phyloP scores from a whole-genome alignment of 306 rosid species.

The Medicago lupulina region DNA sequence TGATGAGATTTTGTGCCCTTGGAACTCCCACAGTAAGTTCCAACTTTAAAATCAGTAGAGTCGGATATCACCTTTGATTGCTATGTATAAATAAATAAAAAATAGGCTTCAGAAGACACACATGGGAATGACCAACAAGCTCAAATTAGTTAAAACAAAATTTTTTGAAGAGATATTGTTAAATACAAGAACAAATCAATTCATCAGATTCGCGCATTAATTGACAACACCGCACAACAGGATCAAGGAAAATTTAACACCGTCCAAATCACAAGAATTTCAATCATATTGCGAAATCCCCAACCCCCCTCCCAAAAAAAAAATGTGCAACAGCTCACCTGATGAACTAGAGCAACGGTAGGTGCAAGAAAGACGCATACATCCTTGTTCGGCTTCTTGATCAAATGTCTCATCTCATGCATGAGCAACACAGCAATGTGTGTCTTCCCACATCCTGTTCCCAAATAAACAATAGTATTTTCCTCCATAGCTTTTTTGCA shows the following conservation, averaged over 20 bases:
- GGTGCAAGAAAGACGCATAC: slow-evolving; percentile 92
- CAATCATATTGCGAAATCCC: neutral
- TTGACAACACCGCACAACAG: neutral
- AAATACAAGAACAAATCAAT: slow-evolving; percentile 10
- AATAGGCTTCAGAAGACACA: slow-evolving; percentile 35
- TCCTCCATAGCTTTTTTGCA: slow-evolving; percentile 88
- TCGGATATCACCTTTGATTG: slow-evolving; percentile 86
- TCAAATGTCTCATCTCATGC: slow-evolving; percentile 72
- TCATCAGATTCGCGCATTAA: slow-evolving; percentile 13
- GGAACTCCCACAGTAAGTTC: slow-evolving; percentile 66
- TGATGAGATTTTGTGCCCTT: slow-evolving; percentile 61
- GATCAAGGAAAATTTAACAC: slow-evolving; percentile 17
- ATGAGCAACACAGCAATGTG: slow-evolving; percentile 90
- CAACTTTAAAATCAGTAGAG: slow-evolving; percentile 78
- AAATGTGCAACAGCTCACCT: slow-evolving; percentile 59
- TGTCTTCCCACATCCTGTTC: slow-evolving; percentile 96
- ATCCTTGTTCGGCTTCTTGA: slow-evolving; percentile 68
- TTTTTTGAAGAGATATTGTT: slow-evolving; percentile 7
- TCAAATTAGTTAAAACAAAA: slow-evolving; percentile 26
- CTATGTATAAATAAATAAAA: slow-evolving; percentile 49
- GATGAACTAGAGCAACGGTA: slow-evolving; percentile 86
- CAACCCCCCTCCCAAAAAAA: neutral
- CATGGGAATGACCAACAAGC: slow-evolving; percentile 1
- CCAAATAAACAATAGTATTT: slow-evolving; percentile 85
- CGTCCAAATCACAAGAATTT: slow-evolving; percentile 28